Evolutionary conservation across 164 flowering plant genomes (phyloP).

Genomic region (Piper betle): DNA sequence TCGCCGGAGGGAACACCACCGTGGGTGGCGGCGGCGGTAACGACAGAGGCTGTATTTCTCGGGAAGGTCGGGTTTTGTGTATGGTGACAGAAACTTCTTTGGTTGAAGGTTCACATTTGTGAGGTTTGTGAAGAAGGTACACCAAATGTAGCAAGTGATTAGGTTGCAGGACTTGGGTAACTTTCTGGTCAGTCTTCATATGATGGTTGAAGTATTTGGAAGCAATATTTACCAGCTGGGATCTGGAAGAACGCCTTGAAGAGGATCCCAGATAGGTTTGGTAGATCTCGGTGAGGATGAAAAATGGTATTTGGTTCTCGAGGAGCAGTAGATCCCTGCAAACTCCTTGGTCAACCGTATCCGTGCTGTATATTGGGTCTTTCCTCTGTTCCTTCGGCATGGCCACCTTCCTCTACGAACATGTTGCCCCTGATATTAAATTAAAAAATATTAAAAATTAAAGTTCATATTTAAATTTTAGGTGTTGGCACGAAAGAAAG

Average conservation of each 20-base stretch:
- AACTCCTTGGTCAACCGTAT: no score
- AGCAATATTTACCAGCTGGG: neutral
- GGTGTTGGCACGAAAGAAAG: no score
- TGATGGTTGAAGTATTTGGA: neutral
- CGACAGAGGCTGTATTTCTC: no score
- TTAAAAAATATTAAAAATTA: no score
- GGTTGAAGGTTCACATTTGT: no score
- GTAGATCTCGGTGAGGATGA: neutral
- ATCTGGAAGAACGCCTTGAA: neutral
- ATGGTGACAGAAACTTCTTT: neutral
- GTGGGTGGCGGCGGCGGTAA: neutral
- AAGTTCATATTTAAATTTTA: no score
- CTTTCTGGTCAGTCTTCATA: neutral
- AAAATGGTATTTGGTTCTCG: conserved; percentile 9
- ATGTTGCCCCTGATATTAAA: no score
- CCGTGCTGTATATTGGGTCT: no score
- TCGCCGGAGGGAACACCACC: neutral
- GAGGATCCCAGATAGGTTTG: neutral
- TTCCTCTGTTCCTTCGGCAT: no score
- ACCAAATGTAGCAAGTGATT: neutral
- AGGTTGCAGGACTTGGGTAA: neutral
- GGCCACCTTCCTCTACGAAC: no score
- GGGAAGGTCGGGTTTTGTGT: no score
- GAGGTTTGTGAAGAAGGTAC: neutral
- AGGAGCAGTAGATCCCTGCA: conserved; percentile 2